Evolutionary conservation across 768 basidiomycete species (phyloP).

Genomic region (Tricholoma matsutake): DNA sequence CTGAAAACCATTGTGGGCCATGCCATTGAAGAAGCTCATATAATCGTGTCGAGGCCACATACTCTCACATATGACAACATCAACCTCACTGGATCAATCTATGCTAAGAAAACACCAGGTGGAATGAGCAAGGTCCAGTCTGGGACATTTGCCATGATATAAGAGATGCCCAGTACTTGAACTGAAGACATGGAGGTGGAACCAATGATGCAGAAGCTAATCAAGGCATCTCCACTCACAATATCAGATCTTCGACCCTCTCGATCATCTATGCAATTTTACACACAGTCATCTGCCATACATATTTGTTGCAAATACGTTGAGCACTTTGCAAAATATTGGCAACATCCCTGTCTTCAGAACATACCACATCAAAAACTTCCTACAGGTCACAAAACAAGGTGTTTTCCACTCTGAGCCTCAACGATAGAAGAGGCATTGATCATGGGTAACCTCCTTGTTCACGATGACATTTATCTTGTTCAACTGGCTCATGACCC

Average conservation of each 20-base stretch:
- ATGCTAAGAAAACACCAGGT: constrained; percentile 4
- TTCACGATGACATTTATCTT: constrained; percentile 19
- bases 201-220: no score
- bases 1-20: not conserved
- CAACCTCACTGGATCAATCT: constrained; percentile 8
- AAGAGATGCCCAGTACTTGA: no score
- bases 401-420: constrained; percentile 15
- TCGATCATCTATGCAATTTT: no score
- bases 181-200: no score
- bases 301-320: no score
- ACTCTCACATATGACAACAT: constrained; percentile 8
- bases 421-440: constrained; percentile 27
- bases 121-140: not conserved
- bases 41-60: not conserved
- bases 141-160: no score
- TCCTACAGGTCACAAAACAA: constrained; percentile 18
- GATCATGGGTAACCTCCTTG: constrained; percentile 18
- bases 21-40: not conserved
- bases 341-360: not conserved
- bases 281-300: no score
- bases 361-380: constrained; percentile 12
- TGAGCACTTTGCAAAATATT: no score
- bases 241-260: no score
- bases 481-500: constrained; percentile 14
- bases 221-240: no score